Evolutionary conservation across 345 rosid species (phyloP).

Genomic region (Theobroma cacao): DNA sequence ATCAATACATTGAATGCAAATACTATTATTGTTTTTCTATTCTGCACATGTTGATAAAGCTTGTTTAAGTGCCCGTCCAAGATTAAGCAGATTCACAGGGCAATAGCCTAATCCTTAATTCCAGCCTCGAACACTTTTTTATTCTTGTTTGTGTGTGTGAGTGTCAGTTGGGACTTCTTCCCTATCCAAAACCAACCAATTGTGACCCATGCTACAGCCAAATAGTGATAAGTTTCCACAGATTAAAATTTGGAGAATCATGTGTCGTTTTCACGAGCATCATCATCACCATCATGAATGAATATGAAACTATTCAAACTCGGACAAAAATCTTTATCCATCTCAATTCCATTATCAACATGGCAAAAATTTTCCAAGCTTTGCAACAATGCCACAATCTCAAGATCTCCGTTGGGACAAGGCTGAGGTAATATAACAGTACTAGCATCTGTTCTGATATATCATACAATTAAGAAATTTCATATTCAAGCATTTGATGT

Average conservation of each 20-base stretch:
- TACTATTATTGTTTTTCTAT: too few species aligned
- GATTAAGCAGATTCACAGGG: too few species aligned
- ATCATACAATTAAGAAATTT: too few species aligned
- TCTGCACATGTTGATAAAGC: not conserved
- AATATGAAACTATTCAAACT: not conserved
- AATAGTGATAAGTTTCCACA: not conserved
- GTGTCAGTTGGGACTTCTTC: not conserved
- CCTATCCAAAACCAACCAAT: slow-evolving; percentile 4
- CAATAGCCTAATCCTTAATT: too few species aligned
- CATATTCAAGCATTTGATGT: too few species aligned
- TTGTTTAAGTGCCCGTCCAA: not conserved
- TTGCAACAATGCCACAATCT: slow-evolving; percentile 1
- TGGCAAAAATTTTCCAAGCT: not conserved
- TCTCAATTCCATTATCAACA: not conserved
- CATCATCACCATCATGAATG: not conserved
- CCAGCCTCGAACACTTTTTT: not conserved
- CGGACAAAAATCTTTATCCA: not conserved
- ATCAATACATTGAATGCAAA: too few species aligned
- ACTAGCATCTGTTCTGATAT: too few species aligned
- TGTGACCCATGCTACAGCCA: not conserved
- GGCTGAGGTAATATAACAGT: not conserved
- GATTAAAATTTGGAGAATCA: not conserved
- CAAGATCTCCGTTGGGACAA: not conserved
- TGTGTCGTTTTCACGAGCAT: not conserved
- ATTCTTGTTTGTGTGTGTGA: too few species aligned